Percentiles rank a stretch among this genome's conserved stretches.
phyloP scores from a whole-genome alignment of 2,329 filamentous ascomycete species.

The Epichloe aotearoae region DNA sequence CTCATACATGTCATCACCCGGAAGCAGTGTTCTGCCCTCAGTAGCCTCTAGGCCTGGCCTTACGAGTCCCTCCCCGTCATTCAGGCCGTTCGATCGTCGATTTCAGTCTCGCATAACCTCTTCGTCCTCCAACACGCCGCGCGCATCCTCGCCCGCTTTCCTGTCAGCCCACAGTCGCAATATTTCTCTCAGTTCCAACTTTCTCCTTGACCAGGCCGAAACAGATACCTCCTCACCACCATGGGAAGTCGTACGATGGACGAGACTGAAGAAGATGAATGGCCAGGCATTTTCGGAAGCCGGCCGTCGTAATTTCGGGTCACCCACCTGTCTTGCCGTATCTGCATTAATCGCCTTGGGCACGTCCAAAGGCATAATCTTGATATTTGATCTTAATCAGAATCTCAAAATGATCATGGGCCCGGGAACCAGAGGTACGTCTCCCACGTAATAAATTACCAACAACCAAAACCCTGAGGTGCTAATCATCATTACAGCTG shows the following conservation, averaged over 20 bases:
- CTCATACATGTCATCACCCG: slow-evolving; percentile 51
- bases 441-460: not conserved
- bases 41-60: slow-evolving; percentile 53
- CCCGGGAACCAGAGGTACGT: slow-evolving; percentile 70
- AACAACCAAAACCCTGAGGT: slow-evolving; percentile 16
- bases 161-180: slow-evolving; percentile 66
- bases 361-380: slow-evolving; percentile 84
- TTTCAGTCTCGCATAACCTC: slow-evolving; percentile 78
- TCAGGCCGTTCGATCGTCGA: slow-evolving; percentile 85
- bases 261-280: slow-evolving; percentile 77
- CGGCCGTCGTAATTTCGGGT: slow-evolving; percentile 83
- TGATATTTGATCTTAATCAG: slow-evolving; percentile 97
- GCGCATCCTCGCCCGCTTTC: slow-evolving; percentile 67
- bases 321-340: slow-evolving; percentile 78
- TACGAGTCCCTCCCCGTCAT: slow-evolving; percentile 62
- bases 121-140: slow-evolving; percentile 40
- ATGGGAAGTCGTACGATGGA: slow-evolving; percentile 97
- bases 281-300: slow-evolving; percentile 84
- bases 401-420: slow-evolving; percentile 89
- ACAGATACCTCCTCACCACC: slow-evolving; percentile 63
- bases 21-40: slow-evolving; percentile 60
- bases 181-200: slow-evolving; percentile 62
- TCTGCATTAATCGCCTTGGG: slow-evolving; percentile 82
- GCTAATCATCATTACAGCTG: slow-evolving; percentile 38
- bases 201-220: slow-evolving; percentile 48